These are phyloP conservation scores for Alternaria longipes DNA, from an alignment of 2,329 filamentous ascomycete species.

Conservation along the genomic window DNA sequence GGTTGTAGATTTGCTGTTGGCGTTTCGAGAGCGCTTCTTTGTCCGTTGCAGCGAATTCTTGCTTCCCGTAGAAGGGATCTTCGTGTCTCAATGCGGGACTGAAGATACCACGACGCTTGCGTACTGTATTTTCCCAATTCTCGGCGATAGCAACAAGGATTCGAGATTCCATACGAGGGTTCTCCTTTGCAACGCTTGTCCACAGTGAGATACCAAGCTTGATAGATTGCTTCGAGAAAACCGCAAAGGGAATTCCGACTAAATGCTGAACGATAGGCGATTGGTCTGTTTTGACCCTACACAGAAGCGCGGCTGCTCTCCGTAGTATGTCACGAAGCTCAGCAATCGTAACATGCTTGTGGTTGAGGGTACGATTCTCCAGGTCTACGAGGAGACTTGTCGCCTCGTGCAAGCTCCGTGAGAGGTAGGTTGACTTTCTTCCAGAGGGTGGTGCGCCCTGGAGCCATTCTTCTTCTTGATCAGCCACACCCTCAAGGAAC, in stretches of 20 bases:
- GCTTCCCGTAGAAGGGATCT: constrained; percentile 89
- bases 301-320: constrained; percentile 85
- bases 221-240: constrained; percentile 95
- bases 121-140: constrained; percentile 87
- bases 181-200: constrained; percentile 97
- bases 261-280: constrained; percentile 84
- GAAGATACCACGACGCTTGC: constrained; percentile 82
- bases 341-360: constrained; percentile 73
- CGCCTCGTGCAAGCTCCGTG: constrained; percentile 60
- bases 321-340: constrained; percentile 85
- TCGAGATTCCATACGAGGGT: constrained; percentile 84
- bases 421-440: constrained; percentile 32
- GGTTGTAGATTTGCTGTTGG: constrained; percentile 80
- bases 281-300: constrained; percentile 77
- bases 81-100: constrained; percentile 73
- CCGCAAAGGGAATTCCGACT: constrained; percentile 88
- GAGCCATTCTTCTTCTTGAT: constrained; percentile 70
- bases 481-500: constrained; percentile 78
- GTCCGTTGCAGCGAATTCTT: constrained; percentile 93
- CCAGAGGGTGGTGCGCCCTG: constrained; percentile 55
- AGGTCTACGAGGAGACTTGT: constrained; percentile 73
- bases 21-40: constrained; percentile 76
- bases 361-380: constrained; percentile 73
- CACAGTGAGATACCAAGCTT: constrained; percentile 95
- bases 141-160: constrained; percentile 87